Conservation (phyloP, 73 alveolate genomes). For the Symbiodinium pilosum region DNA sequence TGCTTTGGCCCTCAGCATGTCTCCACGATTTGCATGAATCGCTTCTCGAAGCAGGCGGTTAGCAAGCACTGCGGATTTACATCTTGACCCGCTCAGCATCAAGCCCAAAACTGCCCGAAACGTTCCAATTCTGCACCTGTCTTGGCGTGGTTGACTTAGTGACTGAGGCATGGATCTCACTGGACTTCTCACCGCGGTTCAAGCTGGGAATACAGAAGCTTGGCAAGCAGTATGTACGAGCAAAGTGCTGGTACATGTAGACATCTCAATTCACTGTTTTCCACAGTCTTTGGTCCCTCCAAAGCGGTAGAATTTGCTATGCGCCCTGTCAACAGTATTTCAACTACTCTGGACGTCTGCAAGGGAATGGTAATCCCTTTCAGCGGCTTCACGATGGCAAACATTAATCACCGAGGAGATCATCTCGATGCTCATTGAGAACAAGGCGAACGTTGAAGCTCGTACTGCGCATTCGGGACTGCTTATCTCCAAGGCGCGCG, state of each 20-base stretch:
- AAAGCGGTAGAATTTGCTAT: too few species aligned
- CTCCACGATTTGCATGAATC: too few species aligned
- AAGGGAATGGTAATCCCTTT: background rate
- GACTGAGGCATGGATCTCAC: constrained; percentile 57
- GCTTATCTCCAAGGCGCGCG: constrained; percentile 49
- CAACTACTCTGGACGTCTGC: too few species aligned
- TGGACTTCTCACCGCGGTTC: constrained; percentile 72
- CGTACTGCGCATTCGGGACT: constrained; percentile 80
- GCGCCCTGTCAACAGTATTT: too few species aligned
- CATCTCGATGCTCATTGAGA: constrained; percentile 45
- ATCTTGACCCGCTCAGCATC: too few species aligned
- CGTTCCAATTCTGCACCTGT: too few species aligned
- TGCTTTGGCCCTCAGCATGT: background rate
- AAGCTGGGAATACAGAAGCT: constrained; percentile 73
- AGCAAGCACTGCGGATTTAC: too few species aligned
- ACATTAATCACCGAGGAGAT: constrained; percentile 52
- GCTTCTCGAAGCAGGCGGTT: too few species aligned
- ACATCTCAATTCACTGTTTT: background rate
- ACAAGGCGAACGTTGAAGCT: constrained; percentile 38
- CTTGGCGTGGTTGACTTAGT: too few species aligned
- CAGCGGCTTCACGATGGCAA: background rate
- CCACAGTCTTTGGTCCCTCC: too few species aligned
- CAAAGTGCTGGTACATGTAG: background rate
- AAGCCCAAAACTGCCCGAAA: too few species aligned
- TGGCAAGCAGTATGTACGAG: constrained; percentile 8